phyloP scores from a whole-genome alignment of 2,329 filamentous ascomycete genomes.

The Ophiostoma populinum region DNA sequence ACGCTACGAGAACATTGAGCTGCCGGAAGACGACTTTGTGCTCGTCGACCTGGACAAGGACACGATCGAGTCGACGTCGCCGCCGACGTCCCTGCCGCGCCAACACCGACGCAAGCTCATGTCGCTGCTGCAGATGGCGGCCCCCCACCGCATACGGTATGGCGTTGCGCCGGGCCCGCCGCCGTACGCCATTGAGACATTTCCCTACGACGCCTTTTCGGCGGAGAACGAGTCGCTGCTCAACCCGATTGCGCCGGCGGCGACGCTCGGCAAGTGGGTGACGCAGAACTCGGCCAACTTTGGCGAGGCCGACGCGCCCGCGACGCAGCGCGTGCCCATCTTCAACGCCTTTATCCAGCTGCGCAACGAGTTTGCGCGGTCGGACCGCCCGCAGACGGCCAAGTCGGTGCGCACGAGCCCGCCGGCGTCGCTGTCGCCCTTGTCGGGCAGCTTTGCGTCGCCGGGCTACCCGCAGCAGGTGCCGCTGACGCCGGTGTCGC shows the following conservation, averaged over 20 bases:
- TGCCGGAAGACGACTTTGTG: slow-evolving; percentile 91
- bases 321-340: slow-evolving; percentile 42
- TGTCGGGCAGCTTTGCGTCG: slow-evolving; percentile 61
- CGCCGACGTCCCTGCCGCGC: slow-evolving; percentile 63
- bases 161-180: slow-evolving; percentile 80
- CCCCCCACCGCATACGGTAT: slow-evolving; percentile 73
- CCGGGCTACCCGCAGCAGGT: no score
- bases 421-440: slow-evolving; percentile 52
- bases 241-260: slow-evolving; percentile 49
- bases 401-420: slow-evolving; percentile 42
- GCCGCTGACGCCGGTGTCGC: slow-evolving; percentile 63
- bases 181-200: slow-evolving; percentile 83
- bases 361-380: slow-evolving; percentile 44
- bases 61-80: slow-evolving; percentile 66
- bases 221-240: slow-evolving; percentile 74
- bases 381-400: slow-evolving; percentile 64
- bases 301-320: slow-evolving; percentile 42
- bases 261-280: slow-evolving; percentile 70
- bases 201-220: slow-evolving; percentile 76
- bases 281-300: slow-evolving; percentile 81
- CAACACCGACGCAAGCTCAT: slow-evolving; percentile 82
- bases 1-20: slow-evolving; percentile 67
- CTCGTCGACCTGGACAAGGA: slow-evolving; percentile 87
- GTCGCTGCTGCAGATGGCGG: slow-evolving; percentile 74
- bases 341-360: slow-evolving; percentile 86